Base-by-base conservation (phyloP, 1,284 basidiomycete genomes). In the Phellopilus nigrolimitatus region DNA sequence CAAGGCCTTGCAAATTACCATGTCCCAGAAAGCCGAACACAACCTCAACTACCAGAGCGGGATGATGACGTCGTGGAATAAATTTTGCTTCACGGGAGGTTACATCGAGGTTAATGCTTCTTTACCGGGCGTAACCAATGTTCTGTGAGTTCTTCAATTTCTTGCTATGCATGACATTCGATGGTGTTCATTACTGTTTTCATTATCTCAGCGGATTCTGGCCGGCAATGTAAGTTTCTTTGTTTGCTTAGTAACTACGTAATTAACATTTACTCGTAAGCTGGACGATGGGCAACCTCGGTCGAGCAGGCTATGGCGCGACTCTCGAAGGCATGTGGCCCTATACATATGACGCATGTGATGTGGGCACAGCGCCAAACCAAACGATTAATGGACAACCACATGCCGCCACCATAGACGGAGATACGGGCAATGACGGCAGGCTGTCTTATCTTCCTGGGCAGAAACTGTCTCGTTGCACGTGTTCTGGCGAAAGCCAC, bases 311-410 rank as follows among this genome's bases (percentile, higher is more conserved):
- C 1, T 75, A 73, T 58, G 74, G 74, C 47, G 71, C 72, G 0
- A 68, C 71, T 1, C 67, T 70, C 21, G 70, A 77, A 37, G 75
- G 71, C 3, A 62, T 68, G 80, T 86, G 84, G 76, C 86, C 85
- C 5, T 91, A 91, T 63, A 80, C 82, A 0, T 90, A 91, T 65
- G 83, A 86, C 59, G 62, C 73, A 1, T 91, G 85, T 64, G 87
- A 87, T 61, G 69, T 82, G 22, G 87, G 85, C 2, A 87, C 83
- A 4, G 69, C 80, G 41, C 61, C 69, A 21, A 80, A 79, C 59
- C 78, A 80, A 63, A 75, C 72, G 3, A 54, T 66, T 33, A 67
- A 70, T 56, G 71, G 69, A 4, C 56, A 60, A 31, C 69, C 70
- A 1, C 53, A 47, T 17, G 69, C 67, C 3, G 71, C 73, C 7